These are phyloP conservation scores for Candida anutae DNA, from an alignment of 1,139 yeast species.

Conservation along the genomic window DNA sequence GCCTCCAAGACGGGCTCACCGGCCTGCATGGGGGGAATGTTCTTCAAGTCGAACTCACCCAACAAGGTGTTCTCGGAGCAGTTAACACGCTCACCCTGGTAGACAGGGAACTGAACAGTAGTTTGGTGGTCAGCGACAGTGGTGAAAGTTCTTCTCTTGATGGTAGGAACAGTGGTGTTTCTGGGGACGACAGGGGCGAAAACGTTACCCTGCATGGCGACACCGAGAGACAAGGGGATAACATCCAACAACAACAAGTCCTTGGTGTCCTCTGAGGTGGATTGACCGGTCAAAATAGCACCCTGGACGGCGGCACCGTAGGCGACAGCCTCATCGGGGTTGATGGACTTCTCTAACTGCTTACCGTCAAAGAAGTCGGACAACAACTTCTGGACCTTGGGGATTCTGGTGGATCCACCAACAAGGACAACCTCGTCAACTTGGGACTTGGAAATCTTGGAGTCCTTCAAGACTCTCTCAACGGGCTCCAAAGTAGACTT, in stretches of 20 bases:
- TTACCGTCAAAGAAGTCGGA: conserved; percentile 98
- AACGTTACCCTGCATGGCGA: conserved; percentile 99
- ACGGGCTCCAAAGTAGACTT: conserved; percentile 95
- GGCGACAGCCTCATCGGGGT: conserved; percentile 99
- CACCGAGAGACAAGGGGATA: conserved; percentile 98
- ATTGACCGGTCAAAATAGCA: conserved; percentile 97
- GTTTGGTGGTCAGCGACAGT: conserved; percentile 99
- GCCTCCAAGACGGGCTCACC: conserved; percentile 99
- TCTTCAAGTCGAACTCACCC: conserved; percentile 99
- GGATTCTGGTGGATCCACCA: conserved; percentile 99
- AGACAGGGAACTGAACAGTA: conserved; percentile 98
- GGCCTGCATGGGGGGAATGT: conserved; percentile 98
- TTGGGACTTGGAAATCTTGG: conserved; percentile 81
- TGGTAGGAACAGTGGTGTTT: conserved; percentile 99
- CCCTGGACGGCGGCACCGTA: conserved; percentile 99
- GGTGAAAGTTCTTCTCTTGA: conserved; percentile 99
- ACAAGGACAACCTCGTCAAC: conserved; percentile 96
- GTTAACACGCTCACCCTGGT: conserved; percentile 99
- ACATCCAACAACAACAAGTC: conserved; percentile 96
- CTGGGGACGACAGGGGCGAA: conserved; percentile 99
- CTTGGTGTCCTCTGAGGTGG: conserved; percentile 94
- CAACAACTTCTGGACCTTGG: conserved; percentile 95
- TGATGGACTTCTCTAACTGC: conserved; percentile 90
- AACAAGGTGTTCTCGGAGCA: conserved; percentile 97
- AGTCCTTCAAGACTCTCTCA: conserved; percentile 95